Percentiles rank a stretch among this genome's conserved stretches.
phyloP scores from a whole-genome alignment of 2,329 filamentous ascomycete species.

The Apiospora arundinis region DNA sequence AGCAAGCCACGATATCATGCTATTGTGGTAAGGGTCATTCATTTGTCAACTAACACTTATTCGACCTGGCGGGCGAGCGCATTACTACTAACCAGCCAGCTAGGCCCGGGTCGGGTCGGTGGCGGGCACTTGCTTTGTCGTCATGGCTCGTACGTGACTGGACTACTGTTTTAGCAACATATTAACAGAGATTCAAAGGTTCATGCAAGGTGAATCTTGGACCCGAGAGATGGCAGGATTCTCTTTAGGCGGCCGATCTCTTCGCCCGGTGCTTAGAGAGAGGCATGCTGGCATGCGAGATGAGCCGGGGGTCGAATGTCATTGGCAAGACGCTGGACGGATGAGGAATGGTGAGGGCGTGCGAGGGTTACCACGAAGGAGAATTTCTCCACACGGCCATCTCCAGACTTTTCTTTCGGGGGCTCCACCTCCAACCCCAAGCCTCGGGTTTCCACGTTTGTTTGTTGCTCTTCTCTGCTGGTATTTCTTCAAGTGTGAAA shows the following conservation, averaged over 20 bases:
- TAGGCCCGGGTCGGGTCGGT: not conserved
- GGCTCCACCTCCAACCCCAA: slow-evolving; percentile 9
- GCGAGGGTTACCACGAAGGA: not conserved
- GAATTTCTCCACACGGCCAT: not conserved
- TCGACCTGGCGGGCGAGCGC: too few relatives aligned
- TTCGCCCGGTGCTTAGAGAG: not conserved
- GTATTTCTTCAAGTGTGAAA: too few relatives aligned
- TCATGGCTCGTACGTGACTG: not conserved
- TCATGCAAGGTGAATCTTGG: slow-evolving; percentile 13
- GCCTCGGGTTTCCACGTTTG: slow-evolving; percentile 13
- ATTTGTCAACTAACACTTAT: not conserved
- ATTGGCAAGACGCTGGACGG: not conserved
- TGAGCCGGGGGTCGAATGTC: not conserved
- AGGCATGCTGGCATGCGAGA: not conserved
- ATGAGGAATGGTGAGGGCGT: not conserved
- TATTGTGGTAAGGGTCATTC: not conserved
- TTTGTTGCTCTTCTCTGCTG: too few relatives aligned
- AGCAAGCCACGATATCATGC: slow-evolving; percentile 18
- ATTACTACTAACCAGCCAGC: not conserved
- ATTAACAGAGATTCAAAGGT: not conserved
- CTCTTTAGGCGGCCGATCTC: not conserved
- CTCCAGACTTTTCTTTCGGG: not conserved
- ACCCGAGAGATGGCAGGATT: not conserved
- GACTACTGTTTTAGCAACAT: not conserved
- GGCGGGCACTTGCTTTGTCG: not conserved